Evolutionary conservation across 176 grass and related monocot genomes (phyloP), one percentile per base, ranked within the genome.

Genomic region (Secale cereale): DNA sequence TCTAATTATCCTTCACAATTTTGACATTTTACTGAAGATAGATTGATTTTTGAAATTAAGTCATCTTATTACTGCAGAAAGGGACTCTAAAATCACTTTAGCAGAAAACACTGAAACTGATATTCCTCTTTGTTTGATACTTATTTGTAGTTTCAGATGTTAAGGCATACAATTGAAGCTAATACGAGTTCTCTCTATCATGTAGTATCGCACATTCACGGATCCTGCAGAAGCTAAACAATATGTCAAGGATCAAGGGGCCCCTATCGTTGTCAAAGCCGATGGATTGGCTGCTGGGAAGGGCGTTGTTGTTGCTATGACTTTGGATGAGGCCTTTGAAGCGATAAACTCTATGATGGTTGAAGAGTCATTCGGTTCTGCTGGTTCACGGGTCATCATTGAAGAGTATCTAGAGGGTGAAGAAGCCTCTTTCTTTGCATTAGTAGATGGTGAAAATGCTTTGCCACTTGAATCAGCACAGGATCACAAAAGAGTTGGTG

Each of bases 381-480:
- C 96, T 48, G 96, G 93, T 86, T 94, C 96, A 65, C 82, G n/a
- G 23, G 78, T 98, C 46, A 76, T 95, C 33, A 86, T 98, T n/a
- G 96, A 95, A 59, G 93, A 98, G 67, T 98, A 81, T 90, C 59
- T 98, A 8, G 93, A 98, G 85, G 96, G 93, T n/a, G 93, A 95
- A 90, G 93, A 98, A 81, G 96, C 89, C 9, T 98, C 93, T 87
- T 98, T 98, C 86, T 98, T 98, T 81, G 96, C 93, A 35, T 82
- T 98, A 70, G 95, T 98, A 62, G 95, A 98, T 45, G 95, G 93
- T 33, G 85, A 95, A 86, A 88, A 79, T 85, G 93, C 93, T 2
- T 87, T 98, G 68, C 91, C 93, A 5, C 92, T 98, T 68, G 95
- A 98, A 90, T 95, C 93, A 20, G 95, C 93, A 16, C 93, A 98